Percentiles rank a stretch among this genome's conserved stretches.
Evolutionary conservation across 805 yeast species (phyloP).

Genomic region (Zygosaccharomyces rouxii): DNA sequence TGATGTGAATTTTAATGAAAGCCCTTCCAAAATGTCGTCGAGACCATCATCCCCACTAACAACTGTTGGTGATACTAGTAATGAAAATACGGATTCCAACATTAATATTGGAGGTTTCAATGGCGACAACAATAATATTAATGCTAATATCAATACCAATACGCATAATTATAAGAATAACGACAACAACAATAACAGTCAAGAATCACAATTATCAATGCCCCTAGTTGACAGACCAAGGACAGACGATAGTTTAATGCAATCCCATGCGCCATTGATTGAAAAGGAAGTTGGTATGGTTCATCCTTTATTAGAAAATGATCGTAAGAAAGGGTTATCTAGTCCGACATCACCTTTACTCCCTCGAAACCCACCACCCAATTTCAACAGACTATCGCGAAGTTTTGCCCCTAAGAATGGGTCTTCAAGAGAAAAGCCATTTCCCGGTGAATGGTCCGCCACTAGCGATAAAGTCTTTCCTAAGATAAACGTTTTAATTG

Average conservation of each 20-base stretch:
- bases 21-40: conserved; percentile 5
- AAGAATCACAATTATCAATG: neutral
- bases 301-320: conserved; percentile 18
- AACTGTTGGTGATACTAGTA: neutral
- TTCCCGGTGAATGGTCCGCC: conserved; percentile 4
- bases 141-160: neutral
- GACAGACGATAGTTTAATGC: conserved; percentile 2
- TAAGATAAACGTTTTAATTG: conserved; percentile 83
- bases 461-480: conserved; percentile 66
- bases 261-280: conserved; percentile 17
- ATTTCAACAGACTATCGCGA: neutral
- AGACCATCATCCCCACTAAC: conserved; percentile 6
- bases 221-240: conserved; percentile 3
- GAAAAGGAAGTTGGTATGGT: conserved; percentile 30
- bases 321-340: conserved; percentile 12
- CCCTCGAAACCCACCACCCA: conserved; percentile 8
- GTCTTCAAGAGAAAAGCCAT: neutral
- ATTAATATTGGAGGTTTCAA: neutral
- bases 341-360: conserved; percentile 11
- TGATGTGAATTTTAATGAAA: conserved; percentile 16
- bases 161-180: neutral
- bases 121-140: neutral
- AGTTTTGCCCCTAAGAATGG: neutral
- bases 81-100: neutral
- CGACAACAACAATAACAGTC: neutral